A percentile compares a stretch with the other conserved stretches of the same genome.
phyloP scores from a whole-genome alignment of 495 filamentous ascomycete genomes.

The Trichocladium uniseriatum region DNA sequence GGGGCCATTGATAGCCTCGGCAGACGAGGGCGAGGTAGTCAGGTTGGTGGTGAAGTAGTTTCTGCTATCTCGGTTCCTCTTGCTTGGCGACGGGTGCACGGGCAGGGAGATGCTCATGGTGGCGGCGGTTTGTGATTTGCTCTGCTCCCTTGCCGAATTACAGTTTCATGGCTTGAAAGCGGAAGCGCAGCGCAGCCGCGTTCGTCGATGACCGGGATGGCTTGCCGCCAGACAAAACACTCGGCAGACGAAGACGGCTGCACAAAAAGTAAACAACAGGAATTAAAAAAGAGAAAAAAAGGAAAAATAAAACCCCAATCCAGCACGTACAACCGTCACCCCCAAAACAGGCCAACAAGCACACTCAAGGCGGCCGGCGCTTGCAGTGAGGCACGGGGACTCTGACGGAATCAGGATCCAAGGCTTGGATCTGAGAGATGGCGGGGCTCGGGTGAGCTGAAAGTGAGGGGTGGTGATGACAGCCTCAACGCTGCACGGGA shows the following conservation, averaged over 20 bases:
- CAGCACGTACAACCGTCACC: too few species aligned
- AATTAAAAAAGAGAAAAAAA: background rate
- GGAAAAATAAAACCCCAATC: background rate
- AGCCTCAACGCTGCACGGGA: too few species aligned
- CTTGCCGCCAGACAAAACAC: background rate
- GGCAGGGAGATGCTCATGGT: conserved; percentile 43
- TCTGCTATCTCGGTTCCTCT: conserved; percentile 46
- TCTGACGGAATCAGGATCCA: too few species aligned
- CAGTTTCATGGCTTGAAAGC: conserved; percentile 3
- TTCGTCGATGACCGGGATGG: conserved; percentile 1
- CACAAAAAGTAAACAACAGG: too few species aligned
- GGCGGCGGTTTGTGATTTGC: conserved; percentile 6
- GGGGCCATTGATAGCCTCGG: conserved; percentile 47
- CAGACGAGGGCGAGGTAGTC: conserved; percentile 40
- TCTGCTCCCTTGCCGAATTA: background rate
- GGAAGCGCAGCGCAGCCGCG: background rate
- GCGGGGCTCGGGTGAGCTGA: too few species aligned
- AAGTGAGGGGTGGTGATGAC: too few species aligned
- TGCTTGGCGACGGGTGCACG: conserved; percentile 34
- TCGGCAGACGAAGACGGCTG: too few species aligned
- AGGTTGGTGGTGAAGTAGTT: conserved; percentile 41
- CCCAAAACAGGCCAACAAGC: too few species aligned
- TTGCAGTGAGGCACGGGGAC: too few species aligned
- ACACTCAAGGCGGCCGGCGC: too few species aligned
- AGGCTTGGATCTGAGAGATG: too few species aligned